Evolutionary conservation across 2,329 filamentous ascomycete genomes (phyloP).

Genomic region (Hansfordia pulvinata): DNA sequence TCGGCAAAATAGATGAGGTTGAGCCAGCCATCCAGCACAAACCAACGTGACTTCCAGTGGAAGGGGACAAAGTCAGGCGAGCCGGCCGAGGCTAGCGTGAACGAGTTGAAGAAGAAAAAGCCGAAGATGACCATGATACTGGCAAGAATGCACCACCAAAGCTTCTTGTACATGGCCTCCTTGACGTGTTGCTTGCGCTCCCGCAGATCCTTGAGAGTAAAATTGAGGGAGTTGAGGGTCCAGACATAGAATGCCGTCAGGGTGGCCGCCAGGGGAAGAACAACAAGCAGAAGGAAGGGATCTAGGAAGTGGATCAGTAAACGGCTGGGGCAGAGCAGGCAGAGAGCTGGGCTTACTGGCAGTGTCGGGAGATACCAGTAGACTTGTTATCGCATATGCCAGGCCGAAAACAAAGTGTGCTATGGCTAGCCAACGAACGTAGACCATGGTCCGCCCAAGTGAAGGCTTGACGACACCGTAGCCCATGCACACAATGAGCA

Average conservation of each 20-base stretch:
- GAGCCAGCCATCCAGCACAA: constrained; percentile 91
- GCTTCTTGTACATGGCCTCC: constrained; percentile 89
- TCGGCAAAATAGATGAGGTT: constrained; percentile 94
- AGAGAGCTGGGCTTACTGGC: constrained; percentile 37
- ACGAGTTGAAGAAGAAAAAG: constrained; percentile 98
- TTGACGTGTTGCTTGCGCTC: constrained; percentile 91
- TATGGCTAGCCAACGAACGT: constrained; percentile 79
- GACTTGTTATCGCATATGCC: constrained; percentile 80
- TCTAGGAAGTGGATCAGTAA: constrained; percentile 31
- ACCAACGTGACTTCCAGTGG: constrained; percentile 97
- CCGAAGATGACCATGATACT: constrained; percentile 93
- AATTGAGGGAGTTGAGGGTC: constrained; percentile 90
- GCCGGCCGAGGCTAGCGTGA: constrained; percentile 76
- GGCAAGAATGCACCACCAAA: constrained; percentile 93
- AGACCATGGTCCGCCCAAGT: constrained; percentile 86
- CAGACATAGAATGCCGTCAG: constrained; percentile 96
- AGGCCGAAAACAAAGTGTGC: constrained; percentile 92
- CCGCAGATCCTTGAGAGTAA: constrained; percentile 90
- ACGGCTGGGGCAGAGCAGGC: neutral
- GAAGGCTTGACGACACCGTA: constrained; percentile 95
- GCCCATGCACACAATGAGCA: constrained; percentile 98
- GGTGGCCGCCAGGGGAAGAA: constrained; percentile 81
- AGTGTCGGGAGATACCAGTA: constrained; percentile 78
- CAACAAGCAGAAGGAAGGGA: constrained; percentile 81
- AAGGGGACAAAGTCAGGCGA: constrained; percentile 87